Base-by-base conservation (phyloP, 2,329 filamentous ascomycete genomes). In the Alternaria sp. region DNA sequence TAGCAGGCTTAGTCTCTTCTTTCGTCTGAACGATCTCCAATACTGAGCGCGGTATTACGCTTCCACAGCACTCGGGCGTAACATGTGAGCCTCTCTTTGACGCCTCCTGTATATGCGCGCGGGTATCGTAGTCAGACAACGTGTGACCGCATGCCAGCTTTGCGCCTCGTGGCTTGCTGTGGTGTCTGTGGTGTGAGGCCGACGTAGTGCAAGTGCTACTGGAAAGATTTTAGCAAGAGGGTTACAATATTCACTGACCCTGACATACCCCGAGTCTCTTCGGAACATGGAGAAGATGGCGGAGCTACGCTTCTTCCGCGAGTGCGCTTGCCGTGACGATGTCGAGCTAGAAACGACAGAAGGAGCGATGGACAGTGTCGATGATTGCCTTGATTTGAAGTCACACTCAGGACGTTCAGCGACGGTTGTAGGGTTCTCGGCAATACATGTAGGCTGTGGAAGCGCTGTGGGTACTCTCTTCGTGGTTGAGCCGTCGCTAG, bases 31-130 rank as follows among this genome's bases (percentile, higher is more conserved):
- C 75, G 36, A 69, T 68, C 51, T 79, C 76, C 9, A 82, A 69
- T n/a, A 80, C 64, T 4, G 64, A 62, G 18, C 74, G 78, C n/a
- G 80, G 79, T 18, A 82, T 69, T 2, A 77, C 75, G 14, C 68
- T 73, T 14, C 77, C 77, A 62, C 81, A 82, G 61, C 80, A 82
- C 54, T 69, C 76, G 0, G 81, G 81, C 9, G 75, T 66, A 8
- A 65, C 52, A 12, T 69, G 67, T 44, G 71, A 66, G 49, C 74
- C 76, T n/a, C 57, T 68, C 18, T 70, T 63, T 34, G 74, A 61
- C 26, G 78, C 75, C 30, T 78, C 73, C 51, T 78, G 74, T 52
- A 81, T 75, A 30, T 76, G 73, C 30, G 70, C 62, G 32, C 69
- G 63, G 32, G 75, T 66, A 6, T 66, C 72, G 32, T 64, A 65